Evolutionary conservation across 1,284 basidiomycete genomes (phyloP).

Genomic region (Ustilago crameri): DNA sequence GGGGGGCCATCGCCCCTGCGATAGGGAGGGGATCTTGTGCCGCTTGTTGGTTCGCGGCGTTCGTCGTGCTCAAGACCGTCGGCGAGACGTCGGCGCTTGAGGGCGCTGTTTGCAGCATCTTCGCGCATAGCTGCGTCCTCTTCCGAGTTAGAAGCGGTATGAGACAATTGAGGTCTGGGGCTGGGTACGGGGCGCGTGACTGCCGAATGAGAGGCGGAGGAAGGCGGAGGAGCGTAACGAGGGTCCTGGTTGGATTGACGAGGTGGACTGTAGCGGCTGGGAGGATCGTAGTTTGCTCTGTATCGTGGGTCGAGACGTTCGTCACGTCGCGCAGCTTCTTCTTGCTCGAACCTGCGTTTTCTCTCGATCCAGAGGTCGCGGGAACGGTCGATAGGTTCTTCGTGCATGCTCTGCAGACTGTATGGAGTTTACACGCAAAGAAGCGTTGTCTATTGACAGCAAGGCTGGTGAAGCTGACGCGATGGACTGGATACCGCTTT

Average conservation of each 20-base stretch:
- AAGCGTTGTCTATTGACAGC: not conserved
- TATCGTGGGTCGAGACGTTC: constrained; percentile 40
- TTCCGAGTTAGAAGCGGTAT: constrained; percentile 11
- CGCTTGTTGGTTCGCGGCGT: constrained; percentile 25
- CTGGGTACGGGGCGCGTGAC: constrained; percentile 20
- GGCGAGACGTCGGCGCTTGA: constrained; percentile 43
- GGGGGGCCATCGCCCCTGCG: constrained; percentile 28
- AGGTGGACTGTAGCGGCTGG: constrained; percentile 30
- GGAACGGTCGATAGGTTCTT: constrained; percentile 51
- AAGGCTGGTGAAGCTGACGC: not conserved
- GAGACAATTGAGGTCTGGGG: constrained; percentile 32
- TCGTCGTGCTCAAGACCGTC: constrained; percentile 39
- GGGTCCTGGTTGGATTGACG: constrained; percentile 24
- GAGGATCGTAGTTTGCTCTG: constrained; percentile 25
- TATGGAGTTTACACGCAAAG: constrained; percentile 8
- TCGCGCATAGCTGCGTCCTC: constrained; percentile 39
- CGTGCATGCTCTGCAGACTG: constrained; percentile 46
- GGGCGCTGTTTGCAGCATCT: constrained; percentile 25
- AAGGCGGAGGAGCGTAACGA: constrained; percentile 24
- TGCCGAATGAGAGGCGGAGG: constrained; percentile 4
- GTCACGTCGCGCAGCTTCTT: constrained; percentile 37
- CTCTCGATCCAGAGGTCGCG: constrained; percentile 53
- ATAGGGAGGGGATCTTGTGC: constrained; percentile 37
- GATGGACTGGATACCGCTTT: too few species aligned
- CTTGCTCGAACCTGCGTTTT: constrained; percentile 47